Evolutionary conservation across 352 stramenopile species (phyloP).

Genomic region (Globisporangium recalcitrans): DNA sequence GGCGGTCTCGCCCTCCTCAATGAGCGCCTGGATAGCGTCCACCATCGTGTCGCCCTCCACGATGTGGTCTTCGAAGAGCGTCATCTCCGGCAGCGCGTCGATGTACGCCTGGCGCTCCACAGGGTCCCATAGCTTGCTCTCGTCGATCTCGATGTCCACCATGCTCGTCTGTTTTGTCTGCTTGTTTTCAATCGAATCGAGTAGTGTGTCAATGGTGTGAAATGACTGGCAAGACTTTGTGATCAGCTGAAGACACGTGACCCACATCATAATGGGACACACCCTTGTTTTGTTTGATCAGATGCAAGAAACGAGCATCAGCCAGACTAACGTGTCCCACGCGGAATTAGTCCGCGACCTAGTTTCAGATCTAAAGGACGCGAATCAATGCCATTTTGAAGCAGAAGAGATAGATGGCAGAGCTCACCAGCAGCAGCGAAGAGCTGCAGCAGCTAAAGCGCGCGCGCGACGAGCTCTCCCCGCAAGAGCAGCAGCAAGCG

Average conservation of each 20-base stretch:
- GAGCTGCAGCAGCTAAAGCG: conserved; percentile 28
- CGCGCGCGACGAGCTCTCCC: conserved; percentile 6
- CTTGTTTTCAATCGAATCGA: conserved; percentile 1
- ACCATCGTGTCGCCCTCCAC: conserved; percentile 85
- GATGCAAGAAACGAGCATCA: too few relatives aligned
- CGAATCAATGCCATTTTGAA: conserved; percentile 12
- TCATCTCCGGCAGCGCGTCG: conserved; percentile 81
- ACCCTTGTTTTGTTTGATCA: conserved; percentile 12
- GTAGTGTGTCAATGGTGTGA: neutral
- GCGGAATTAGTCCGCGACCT: neutral
- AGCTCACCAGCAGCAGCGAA: conserved; percentile 2
- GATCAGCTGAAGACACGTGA: conserved; percentile 7
- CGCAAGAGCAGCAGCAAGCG: conserved; percentile 16
- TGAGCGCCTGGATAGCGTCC: conserved; percentile 80
- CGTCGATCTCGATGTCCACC: conserved; percentile 85
- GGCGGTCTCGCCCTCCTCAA: conserved; percentile 82
- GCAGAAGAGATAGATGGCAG: conserved; percentile 7
- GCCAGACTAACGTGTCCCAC: too few relatives aligned
- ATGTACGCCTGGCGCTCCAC: conserved; percentile 78
- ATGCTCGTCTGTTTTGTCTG: conserved; percentile 22
- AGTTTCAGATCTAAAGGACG: conserved; percentile 12
- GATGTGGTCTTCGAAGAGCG: conserved; percentile 85
- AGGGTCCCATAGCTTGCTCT: conserved; percentile 84
- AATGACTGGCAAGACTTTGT: conserved; percentile 19
- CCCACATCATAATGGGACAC: conserved; percentile 1